phyloP scores from a whole-genome alignment of 73 alveolate species.

The Chromera velia region DNA sequence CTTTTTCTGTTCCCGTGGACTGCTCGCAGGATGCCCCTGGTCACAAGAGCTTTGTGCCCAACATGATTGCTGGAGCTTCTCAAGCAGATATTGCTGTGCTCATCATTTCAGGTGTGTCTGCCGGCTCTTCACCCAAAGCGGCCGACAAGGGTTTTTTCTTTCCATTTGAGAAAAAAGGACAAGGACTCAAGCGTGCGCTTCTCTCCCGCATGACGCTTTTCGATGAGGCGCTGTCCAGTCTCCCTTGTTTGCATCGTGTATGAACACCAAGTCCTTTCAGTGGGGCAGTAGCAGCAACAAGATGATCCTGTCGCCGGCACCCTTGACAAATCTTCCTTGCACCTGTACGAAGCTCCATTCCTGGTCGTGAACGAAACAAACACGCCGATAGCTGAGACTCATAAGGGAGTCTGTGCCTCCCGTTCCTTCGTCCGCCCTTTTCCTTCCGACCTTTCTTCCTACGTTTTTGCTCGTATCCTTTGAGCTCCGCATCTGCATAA shows the following conservation, averaged over 20 bases:
- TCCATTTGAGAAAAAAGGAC: background rate
- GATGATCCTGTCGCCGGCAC: no score
- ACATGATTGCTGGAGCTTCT: conserved; percentile 98
- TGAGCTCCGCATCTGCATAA: background rate
- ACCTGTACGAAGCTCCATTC: no score
- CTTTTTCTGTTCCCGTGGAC: no score
- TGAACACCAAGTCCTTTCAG: no score
- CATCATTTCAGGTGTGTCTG: conserved; percentile 51
- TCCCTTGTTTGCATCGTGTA: no score
- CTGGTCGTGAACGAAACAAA: background rate
- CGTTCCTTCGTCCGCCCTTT: background rate
- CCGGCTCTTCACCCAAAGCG: background rate
- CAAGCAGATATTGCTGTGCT: conserved; percentile 95
- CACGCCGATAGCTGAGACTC: background rate
- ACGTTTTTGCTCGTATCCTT: background rate
- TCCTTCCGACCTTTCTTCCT: background rate
- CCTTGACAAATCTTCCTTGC: no score
- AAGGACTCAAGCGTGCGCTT: background rate
- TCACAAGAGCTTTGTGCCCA: conserved; percentile 97
- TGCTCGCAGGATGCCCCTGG: conserved; percentile 99
- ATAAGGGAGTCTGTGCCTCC: no score
- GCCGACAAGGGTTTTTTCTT: background rate
- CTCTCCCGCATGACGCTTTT: no score
- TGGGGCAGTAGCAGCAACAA: no score
- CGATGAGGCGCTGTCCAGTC: no score